phyloP scores from a whole-genome alignment of 495 filamentous ascomycete species.

The Penicillium crystallinum region DNA sequence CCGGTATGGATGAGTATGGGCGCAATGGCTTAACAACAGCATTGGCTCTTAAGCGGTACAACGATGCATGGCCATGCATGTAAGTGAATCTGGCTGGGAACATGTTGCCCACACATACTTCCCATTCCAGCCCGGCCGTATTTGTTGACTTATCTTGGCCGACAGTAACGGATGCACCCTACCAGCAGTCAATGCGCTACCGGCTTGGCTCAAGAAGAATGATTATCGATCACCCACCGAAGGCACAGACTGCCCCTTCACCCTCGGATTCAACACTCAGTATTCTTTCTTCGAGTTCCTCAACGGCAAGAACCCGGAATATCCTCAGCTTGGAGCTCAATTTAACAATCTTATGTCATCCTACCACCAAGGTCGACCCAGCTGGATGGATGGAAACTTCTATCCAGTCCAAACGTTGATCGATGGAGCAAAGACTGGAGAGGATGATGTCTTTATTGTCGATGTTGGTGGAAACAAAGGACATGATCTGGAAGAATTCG shows the following conservation, averaged over 20 bases:
- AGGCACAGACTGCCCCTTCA: slow-evolving; percentile 19
- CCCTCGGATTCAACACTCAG: slow-evolving; percentile 8
- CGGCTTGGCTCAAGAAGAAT: slow-evolving; percentile 19
- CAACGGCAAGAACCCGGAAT: slow-evolving; percentile 11
- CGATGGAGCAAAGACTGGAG: slow-evolving; percentile 9
- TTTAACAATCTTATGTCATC: slow-evolving; percentile 46
- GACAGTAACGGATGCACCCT: slow-evolving; percentile 4
- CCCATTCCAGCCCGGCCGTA: too few species aligned
- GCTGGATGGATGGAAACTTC: slow-evolving; percentile 41
- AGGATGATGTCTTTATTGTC: slow-evolving; percentile 24
- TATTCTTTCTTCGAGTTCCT: not conserved
- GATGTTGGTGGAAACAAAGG: slow-evolving; percentile 35
- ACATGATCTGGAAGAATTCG: slow-evolving; percentile 32
- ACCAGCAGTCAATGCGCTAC: slow-evolving; percentile 7
- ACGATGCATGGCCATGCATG: slow-evolving; percentile 15
- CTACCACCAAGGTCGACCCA: slow-evolving; percentile 34
- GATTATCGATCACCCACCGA: slow-evolving; percentile 22
- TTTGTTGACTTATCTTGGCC: not conserved
- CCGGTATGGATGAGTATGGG: slow-evolving; percentile 32
- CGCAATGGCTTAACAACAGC: slow-evolving; percentile 33
- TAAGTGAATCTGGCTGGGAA: not conserved
- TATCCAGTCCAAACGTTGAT: slow-evolving; percentile 39
- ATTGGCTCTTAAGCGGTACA: slow-evolving; percentile 22
- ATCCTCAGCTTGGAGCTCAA: slow-evolving; percentile 14
- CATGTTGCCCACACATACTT: too few species aligned